Evolutionary conservation across 164 flowering plant species (phyloP), one percentile per base, ranked within the genome.

Genomic region (Sextonia rubra): DNA sequence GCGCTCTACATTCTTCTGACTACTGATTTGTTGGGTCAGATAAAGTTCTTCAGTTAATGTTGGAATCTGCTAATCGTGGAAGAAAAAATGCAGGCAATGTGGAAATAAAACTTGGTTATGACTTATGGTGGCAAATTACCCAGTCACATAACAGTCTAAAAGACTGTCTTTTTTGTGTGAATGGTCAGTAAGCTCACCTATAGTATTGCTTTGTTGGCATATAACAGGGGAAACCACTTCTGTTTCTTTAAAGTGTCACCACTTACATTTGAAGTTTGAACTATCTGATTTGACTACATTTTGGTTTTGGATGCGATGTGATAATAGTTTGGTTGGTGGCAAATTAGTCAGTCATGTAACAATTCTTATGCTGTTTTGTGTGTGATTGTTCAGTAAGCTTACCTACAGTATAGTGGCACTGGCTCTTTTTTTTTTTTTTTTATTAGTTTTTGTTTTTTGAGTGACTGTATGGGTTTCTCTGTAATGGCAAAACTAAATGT

Each of bases 161-260:
- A 47, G 47, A 71, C 37, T 72, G 48, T 60, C 56, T n/a, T 70
- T 69, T 69, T 65, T 52, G 78, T 78, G 85, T 81, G 85, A 78
- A 76, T 80, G 88, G 87, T 85, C 82, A 85, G 85, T 83, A 83
- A 66, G 80, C 78, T 74, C 83, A 83, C 85, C 87, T 71, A 81
- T 52, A 85, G 4, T 14, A 60, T 55, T 14, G 30, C 55, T 47
- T 69, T 37, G 26, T 14, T 69, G 62, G 70, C 63, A 52, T 68
- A 25, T 48, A 55, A 7, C 26, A 48, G 79, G 71, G 82, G 63
- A 69, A 81, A 32, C 63, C 25, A 24, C 1, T 71, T 18, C 69
- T 8, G 66, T 56, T 81, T 79, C 71, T 47, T 69, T 73, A 20
- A 24, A 20, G 24, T 74, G 20, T 73, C 37, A 15, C 29, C 70